Percentiles rank a stretch among this genome's conserved stretches.
phyloP scores from a whole-genome alignment of 2,329 filamentous ascomycete species.

The Talaromyces sp. region DNA sequence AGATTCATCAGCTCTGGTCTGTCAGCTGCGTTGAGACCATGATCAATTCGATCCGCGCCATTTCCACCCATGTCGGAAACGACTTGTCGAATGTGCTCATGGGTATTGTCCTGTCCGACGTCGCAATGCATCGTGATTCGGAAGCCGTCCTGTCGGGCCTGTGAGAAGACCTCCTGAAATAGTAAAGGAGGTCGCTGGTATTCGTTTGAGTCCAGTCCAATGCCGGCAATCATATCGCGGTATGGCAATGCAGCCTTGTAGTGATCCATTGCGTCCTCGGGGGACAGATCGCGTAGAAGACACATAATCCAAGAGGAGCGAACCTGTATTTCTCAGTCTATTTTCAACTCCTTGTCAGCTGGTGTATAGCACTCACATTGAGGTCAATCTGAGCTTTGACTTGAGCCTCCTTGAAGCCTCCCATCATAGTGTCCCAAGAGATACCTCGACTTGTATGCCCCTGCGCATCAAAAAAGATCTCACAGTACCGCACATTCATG shows the following conservation, averaged over 20 bases:
- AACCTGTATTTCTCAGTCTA: background rate
- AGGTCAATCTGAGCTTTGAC: background rate
- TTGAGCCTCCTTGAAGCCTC: constrained; percentile 7
- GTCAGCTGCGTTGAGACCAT: constrained; percentile 4
- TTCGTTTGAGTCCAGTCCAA: constrained; percentile 4
- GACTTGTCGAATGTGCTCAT: constrained; percentile 6
- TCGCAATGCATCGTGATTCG: constrained; percentile 8
- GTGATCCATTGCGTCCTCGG: constrained; percentile 7
- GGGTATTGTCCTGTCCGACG: background rate
- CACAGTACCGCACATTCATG: constrained; percentile 1
- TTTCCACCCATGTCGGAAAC: background rate
- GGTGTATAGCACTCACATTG: background rate
- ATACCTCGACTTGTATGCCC: constrained; percentile 2
- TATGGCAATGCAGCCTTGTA: constrained; percentile 5
- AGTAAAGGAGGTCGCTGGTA: background rate
- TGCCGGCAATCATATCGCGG: background rate
- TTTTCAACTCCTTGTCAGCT: too few species aligned
- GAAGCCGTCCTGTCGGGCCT: background rate
- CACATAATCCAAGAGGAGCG: constrained; percentile 7
- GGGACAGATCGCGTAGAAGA: constrained; percentile 5
- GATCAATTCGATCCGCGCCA: constrained; percentile 3
- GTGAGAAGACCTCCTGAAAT: background rate
- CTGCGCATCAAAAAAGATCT: constrained; percentile 2
- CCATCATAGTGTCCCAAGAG: constrained; percentile 3
- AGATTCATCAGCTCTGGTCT: background rate